Evolutionary conservation across 257 asterid species (phyloP).

Genomic region (Przewalskia tangutica): DNA sequence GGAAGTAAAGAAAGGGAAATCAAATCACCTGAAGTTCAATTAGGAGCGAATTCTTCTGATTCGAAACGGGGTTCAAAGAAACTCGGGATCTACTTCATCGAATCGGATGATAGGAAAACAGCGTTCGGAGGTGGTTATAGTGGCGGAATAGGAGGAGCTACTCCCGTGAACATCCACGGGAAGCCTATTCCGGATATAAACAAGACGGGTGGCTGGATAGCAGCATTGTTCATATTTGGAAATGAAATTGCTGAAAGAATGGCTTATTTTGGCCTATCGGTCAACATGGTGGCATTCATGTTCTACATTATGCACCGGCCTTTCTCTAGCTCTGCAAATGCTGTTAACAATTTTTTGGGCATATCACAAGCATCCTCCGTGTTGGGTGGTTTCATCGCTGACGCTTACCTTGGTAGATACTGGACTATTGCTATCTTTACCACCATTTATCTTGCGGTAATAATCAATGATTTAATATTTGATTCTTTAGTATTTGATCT

Average conservation of each 20-base stretch:
- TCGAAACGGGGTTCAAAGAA: conserved; percentile 35
- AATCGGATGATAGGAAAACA: conserved; percentile 76
- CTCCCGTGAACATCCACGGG: conserved; percentile 85
- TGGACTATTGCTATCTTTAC: conserved; percentile 98
- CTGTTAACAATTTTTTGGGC: conserved; percentile 87
- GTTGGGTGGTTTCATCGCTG: conserved; percentile 89
- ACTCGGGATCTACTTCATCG: conserved; percentile 61
- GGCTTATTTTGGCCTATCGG: conserved; percentile 96
- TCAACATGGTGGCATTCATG: conserved; percentile 96
- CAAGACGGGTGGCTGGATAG: conserved; percentile 93
- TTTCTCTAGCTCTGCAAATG: conserved; percentile 77
- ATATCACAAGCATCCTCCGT: conserved; percentile 96
- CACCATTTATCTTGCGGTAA: conserved; percentile 80
- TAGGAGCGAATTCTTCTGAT: not conserved
- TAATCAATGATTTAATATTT: not conserved
- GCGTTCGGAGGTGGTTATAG: conserved; percentile 77
- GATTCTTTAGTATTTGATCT: not conserved
- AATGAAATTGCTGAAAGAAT: conserved; percentile 99
- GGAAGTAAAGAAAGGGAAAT: conserved; percentile 30
- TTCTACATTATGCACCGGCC: conserved; percentile 95
- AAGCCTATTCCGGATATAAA: conserved; percentile 65
- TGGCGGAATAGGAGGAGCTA: conserved; percentile 42
- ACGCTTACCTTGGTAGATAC: conserved; percentile 93
- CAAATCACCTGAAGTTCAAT: conserved; percentile 45
- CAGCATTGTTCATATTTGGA: conserved; percentile 97